Evolutionary conservation across 805 yeast genomes (phyloP).

Genomic region (Monosporozyma unispora): DNA sequence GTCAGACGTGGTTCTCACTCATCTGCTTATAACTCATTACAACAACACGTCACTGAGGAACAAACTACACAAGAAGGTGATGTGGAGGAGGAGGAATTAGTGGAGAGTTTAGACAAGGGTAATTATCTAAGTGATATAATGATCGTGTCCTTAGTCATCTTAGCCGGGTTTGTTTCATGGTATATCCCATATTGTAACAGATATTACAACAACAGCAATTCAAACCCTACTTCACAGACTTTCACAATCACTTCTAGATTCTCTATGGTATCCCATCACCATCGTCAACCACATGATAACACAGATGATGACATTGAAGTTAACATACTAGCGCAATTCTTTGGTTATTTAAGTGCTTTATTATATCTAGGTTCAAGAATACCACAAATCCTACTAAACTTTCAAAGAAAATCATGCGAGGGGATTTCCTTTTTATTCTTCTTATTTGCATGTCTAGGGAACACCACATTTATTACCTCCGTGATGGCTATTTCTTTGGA

Average conservation of each 20-base stretch:
- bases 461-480: constrained; percentile 80
- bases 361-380: constrained; percentile 79
- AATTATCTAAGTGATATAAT: constrained; percentile 30
- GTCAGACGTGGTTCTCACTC: constrained; percentile 1
- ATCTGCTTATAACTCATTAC: background rate
- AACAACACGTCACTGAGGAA: constrained; percentile 3
- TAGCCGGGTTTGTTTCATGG: constrained; percentile 87
- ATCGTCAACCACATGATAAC: background rate
- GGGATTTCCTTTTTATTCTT: constrained; percentile 92
- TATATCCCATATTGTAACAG: constrained; percentile 50
- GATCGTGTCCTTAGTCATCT: constrained; percentile 57
- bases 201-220: constrained; percentile 6
- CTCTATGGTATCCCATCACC: background rate
- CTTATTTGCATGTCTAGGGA: constrained; percentile 91
- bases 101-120: constrained; percentile 8
- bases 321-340: constrained; percentile 53
- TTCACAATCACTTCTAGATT: background rate
- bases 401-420: constrained; percentile 81
- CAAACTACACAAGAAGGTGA: constrained; percentile 13
- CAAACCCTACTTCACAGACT: background rate
- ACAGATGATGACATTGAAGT: background rate
- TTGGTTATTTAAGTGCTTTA: constrained; percentile 72
- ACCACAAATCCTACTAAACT: constrained; percentile 85
- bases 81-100: constrained; percentile 12
- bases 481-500: constrained; percentile 70